Evolutionary conservation across 495 filamentous ascomycete genomes (phyloP).

Genomic region (Melanomma pulvis-pyrius): DNA sequence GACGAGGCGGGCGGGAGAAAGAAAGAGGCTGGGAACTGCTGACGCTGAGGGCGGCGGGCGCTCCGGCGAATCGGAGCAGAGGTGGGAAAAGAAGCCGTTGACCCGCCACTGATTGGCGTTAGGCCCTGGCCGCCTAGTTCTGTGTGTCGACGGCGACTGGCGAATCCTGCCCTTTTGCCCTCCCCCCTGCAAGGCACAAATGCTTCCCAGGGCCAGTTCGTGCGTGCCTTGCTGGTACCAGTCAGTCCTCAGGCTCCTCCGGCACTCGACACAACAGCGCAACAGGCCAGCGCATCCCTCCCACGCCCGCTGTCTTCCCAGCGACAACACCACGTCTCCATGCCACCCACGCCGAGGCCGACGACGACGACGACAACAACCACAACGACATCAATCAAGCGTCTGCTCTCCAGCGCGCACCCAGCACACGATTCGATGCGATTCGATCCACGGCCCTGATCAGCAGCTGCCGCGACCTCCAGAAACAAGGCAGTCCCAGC

Average conservation of each 20-base stretch:
- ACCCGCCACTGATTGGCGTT: conserved; percentile 32
- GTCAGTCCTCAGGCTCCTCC: conserved; percentile 18
- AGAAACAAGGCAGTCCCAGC: conserved; percentile 12
- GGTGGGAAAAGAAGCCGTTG: conserved; percentile 14
- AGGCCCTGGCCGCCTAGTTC: conserved; percentile 1
- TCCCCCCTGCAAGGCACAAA: too few species aligned
- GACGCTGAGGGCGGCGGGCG: too few species aligned
- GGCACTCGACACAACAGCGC: conserved; percentile 10
- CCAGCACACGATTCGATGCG: too few species aligned
- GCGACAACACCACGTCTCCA: neutral
- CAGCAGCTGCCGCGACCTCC: too few species aligned
- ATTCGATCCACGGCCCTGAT: too few species aligned
- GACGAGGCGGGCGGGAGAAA: too few species aligned
- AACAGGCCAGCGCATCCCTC: conserved; percentile 7
- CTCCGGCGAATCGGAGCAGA: conserved; percentile 26
- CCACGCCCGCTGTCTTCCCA: neutral
- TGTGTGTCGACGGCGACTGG: conserved; percentile 11
- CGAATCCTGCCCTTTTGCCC: conserved; percentile 1
- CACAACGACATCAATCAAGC: too few species aligned
- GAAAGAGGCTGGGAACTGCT: neutral
- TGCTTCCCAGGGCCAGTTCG: conserved; percentile 9
- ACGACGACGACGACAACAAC: too few species aligned
- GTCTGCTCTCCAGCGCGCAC: too few species aligned
- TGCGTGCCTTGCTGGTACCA: conserved; percentile 25
- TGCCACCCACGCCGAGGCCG: too few species aligned